Percentiles rank a stretch among this genome's conserved stretches.
Conservation (phyloP, 495 filamentous ascomycete species). For the Achaetomiella virescens region DNA sequence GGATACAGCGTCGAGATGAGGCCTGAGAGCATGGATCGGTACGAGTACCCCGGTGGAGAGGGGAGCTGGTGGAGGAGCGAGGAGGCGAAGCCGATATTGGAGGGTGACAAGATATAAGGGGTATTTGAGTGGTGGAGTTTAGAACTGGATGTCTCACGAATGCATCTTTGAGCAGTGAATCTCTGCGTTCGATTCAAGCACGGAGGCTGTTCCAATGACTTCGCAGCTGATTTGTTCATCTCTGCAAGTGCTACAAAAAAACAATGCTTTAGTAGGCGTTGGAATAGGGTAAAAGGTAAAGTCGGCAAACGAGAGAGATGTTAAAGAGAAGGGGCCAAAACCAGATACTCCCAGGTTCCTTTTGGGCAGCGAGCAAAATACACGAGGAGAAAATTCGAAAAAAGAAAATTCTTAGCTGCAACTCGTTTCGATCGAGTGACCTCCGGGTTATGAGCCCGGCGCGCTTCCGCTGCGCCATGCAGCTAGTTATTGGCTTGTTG, state of each 20-base stretch:
- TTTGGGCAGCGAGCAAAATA: too few species aligned
- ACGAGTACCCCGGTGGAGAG: slow-evolving; percentile 67
- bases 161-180: background rate
- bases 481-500: slow-evolving; percentile 29
- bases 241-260: too few species aligned
- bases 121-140: background rate
- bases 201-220: too few species aligned
- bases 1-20: slow-evolving; percentile 95
- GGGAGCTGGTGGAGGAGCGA: slow-evolving; percentile 77
- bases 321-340: too few species aligned
- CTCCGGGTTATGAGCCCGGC: slow-evolving; percentile 47
- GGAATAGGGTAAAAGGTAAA: too few species aligned
- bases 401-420: slow-evolving; percentile 27
- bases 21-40: slow-evolving; percentile 75
- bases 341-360: too few species aligned
- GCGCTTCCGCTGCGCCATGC: slow-evolving; percentile 44
- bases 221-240: too few species aligned
- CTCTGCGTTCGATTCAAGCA: too few species aligned
- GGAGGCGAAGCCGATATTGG: slow-evolving; percentile 60
- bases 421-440: slow-evolving; percentile 42
- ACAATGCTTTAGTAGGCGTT: too few species aligned
- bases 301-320: too few species aligned
- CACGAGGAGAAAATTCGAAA: too few species aligned
- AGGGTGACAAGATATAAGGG: slow-evolving; percentile 46
- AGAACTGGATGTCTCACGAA: background rate